These are phyloP conservation scores for Pseudodiploospora longispora DNA, from an alignment of 2,329 filamentous ascomycete species.

Conservation along the genomic window DNA sequence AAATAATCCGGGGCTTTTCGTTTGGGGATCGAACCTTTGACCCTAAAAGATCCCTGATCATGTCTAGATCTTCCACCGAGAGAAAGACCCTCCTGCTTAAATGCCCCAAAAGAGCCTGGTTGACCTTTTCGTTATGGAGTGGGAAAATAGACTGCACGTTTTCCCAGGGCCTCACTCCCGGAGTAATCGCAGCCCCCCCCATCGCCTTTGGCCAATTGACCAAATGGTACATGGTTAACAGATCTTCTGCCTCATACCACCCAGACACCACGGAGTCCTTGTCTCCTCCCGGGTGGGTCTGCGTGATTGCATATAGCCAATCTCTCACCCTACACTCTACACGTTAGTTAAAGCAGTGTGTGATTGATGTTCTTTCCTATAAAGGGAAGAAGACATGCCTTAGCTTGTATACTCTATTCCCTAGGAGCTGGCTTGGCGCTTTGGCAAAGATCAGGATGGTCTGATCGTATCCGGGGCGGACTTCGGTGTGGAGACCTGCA, in stretches of 20 bases:
- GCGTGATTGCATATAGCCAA: slow-evolving; percentile 64
- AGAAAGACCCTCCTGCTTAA: slow-evolving; percentile 46
- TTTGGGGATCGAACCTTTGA: too few species aligned
- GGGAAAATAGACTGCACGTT: slow-evolving; percentile 55
- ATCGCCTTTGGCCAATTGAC: slow-evolving; percentile 49
- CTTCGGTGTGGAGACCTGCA: slow-evolving; percentile 61
- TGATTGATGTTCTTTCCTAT: neutral
- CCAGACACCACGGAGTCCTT: slow-evolving; percentile 44
- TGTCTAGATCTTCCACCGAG: slow-evolving; percentile 44
- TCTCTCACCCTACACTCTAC: slow-evolving; percentile 54
- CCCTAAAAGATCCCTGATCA: slow-evolving; percentile 55
- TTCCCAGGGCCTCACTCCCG: slow-evolving; percentile 49
- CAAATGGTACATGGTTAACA: slow-evolving; percentile 63
- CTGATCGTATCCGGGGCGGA: slow-evolving; percentile 61
- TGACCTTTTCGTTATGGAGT: slow-evolving; percentile 50
- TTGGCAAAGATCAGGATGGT: slow-evolving; percentile 61
- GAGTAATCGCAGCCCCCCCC: slow-evolving; percentile 56
- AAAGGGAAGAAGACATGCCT: slow-evolving; percentile 33
- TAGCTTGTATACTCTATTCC: slow-evolving; percentile 58
- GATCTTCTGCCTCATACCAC: slow-evolving; percentile 54
- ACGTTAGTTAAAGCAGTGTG: neutral
- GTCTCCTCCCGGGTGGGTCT: slow-evolving; percentile 51
- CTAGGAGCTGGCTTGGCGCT: slow-evolving; percentile 54
- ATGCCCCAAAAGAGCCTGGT: slow-evolving; percentile 48
- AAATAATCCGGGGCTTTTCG: too few species aligned